Conservation (phyloP, 208 protist genomes). For the Trypanosomatidae sp. region DNA sequence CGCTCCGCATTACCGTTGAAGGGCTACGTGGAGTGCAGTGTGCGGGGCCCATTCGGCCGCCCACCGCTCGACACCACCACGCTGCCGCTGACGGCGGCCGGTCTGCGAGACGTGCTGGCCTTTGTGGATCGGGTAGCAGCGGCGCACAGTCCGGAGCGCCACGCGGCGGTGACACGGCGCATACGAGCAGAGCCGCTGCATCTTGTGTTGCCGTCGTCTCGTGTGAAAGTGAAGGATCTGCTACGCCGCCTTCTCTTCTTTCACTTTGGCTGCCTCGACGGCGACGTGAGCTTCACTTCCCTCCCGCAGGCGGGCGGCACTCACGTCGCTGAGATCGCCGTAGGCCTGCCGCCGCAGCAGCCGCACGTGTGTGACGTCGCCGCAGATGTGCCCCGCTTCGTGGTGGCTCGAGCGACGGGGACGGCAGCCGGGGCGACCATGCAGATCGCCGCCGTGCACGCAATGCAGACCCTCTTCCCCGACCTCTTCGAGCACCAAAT, state of each 20-base stretch:
- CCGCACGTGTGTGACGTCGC: slow-evolving; percentile 12
- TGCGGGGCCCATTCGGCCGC: slow-evolving; percentile 1
- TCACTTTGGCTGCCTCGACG: slow-evolving; percentile 43
- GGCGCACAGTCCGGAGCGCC: slow-evolving; percentile 2
- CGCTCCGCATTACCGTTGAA: neutral
- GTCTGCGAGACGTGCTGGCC: slow-evolving; percentile 13
- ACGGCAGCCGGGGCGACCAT: slow-evolving; percentile 30
- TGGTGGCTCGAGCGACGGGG: slow-evolving; percentile 30
- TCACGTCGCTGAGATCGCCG: too few species aligned
- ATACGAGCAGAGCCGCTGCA: slow-evolving; percentile 35
- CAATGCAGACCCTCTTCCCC: slow-evolving; percentile 57
- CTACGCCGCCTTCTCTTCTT: slow-evolving; percentile 54
- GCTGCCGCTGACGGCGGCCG: slow-evolving; percentile 4
- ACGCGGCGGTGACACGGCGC: slow-evolving; percentile 8
- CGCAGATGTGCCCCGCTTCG: slow-evolving; percentile 23
- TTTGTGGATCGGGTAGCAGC: slow-evolving; percentile 11
- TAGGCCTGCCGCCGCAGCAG: too few species aligned
- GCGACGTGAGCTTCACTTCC: too few species aligned
- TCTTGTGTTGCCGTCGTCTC: slow-evolving; percentile 43
- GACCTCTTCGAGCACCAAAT: slow-evolving; percentile 64
- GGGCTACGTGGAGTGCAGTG: slow-evolving; percentile 2
- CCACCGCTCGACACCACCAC: neutral
- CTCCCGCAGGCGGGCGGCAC: too few species aligned
- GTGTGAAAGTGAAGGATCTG: slow-evolving; percentile 44
- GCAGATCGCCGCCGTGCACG: slow-evolving; percentile 40